Conservation (phyloP, 805 yeast species). For the Candida mattraensis region DNA sequence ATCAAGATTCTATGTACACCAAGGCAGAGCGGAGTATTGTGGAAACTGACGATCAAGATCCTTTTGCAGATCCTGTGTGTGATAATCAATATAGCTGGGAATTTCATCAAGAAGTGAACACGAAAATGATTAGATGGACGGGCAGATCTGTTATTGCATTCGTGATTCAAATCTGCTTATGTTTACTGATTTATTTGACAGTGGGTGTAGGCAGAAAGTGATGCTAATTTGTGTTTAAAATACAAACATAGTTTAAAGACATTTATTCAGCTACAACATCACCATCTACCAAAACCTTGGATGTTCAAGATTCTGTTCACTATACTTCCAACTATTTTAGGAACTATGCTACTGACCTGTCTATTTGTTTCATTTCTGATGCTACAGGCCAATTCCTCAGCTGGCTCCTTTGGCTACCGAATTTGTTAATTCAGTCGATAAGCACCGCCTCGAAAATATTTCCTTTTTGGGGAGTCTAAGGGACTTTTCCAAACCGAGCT, state of each 20-base stretch:
- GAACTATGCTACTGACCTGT: too few species aligned
- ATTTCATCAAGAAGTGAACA: constrained; percentile 12
- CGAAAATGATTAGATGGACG: constrained; percentile 17
- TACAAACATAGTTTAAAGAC: too few species aligned
- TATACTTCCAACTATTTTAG: too few species aligned
- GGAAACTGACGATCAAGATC: constrained; percentile 1
- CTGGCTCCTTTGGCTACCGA: constrained; percentile 8
- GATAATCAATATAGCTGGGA: constrained; percentile 12
- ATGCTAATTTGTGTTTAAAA: too few species aligned
- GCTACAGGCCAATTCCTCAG: too few species aligned
- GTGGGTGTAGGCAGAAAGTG: constrained; percentile 2
- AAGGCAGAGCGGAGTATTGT: constrained; percentile 2
- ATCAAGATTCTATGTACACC: not conserved
- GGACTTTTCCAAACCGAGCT: constrained; percentile 9
- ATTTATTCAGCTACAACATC: too few species aligned
- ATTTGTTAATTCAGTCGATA: constrained; percentile 9
- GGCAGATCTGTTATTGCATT: constrained; percentile 16
- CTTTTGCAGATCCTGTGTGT: constrained; percentile 5
- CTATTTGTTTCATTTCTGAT: too few species aligned
- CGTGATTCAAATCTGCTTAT: constrained; percentile 15
- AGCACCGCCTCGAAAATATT: constrained; percentile 14
- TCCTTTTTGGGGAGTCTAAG: constrained; percentile 17
- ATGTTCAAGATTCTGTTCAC: too few species aligned
- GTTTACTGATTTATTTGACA: constrained; percentile 14
- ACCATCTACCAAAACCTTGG: too few species aligned